Evolutionary conservation across 192 early-diverging fungal species (phyloP), one percentile per base, ranked within the genome.

Genomic region (Phlyctochytrium bullatum): DNA sequence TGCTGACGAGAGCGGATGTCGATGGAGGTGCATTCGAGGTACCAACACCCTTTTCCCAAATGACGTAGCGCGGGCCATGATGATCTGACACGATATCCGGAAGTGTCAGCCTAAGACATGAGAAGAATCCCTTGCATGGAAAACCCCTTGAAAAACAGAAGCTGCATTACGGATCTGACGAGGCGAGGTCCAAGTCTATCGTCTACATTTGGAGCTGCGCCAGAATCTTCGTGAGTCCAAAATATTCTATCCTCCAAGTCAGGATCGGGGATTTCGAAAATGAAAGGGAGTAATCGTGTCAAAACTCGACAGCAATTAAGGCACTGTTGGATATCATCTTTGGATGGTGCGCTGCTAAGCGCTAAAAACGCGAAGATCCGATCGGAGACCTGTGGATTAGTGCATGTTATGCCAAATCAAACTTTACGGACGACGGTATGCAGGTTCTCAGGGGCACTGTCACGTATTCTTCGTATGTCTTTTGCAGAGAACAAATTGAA

Each of bases 301-400:
- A 97, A 71, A 1, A 95, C 76, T 33, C 95, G 88, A 24, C 90
- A 71, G 66, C 91, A 92, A 76, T 95, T 97, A 2, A 92, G 68
- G 33, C 91, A 75, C 50, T 93, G 88, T 34, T 74, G 78, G 3
- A 75, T 76, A 31, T 83, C 84, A 32, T 81, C 77, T n/a, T 81
- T 76, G 4, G 80, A 66, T 33, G 77, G 79, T 2, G 74, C 74
- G 54, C 84, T 78, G 27, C 69, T 62, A 14, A 51, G 23, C 36
- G 60, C 6, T 40, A 62, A 20, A 52, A 75, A 70, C 10, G 33
- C 34, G 50, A 67, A 62, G 30, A 75, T 47, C 17, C 68, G 62
- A 32, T 36, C 53, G 1, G 61, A 25, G 1, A 63, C 54, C 73
- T 75, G 31, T 17, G 6, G 23, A 20, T 17, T 62, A 40, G n/a